Evolutionary conservation across 73 alveolate genomes (phyloP).

Genomic region (Strombidium stylifer): DNA sequence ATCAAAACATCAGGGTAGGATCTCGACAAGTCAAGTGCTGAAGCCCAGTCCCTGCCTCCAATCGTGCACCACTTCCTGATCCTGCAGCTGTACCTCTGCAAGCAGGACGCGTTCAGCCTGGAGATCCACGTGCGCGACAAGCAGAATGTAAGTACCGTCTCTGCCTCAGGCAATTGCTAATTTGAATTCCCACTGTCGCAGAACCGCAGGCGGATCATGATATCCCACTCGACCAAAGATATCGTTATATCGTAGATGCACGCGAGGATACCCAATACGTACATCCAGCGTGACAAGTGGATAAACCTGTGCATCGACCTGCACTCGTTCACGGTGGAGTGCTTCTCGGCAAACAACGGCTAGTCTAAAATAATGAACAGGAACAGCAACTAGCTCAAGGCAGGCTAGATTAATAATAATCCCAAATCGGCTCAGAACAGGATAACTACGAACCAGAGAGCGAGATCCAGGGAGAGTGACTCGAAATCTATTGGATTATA

Average conservation of each 20-base stretch:
- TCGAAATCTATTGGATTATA: too few relatives aligned
- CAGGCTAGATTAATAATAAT: neutral
- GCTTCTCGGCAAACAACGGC: slow-evolving; percentile 3
- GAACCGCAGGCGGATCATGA: slow-evolving; percentile 38
- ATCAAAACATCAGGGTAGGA: neutral
- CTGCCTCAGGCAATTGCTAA: neutral
- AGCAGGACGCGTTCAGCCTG: slow-evolving; percentile 13
- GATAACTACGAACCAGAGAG: too few relatives aligned
- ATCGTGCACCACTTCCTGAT: slow-evolving; percentile 32
- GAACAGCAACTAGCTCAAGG: neutral
- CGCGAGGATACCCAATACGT: slow-evolving; percentile 35
- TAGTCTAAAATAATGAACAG: neutral
- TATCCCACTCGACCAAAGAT: slow-evolving; percentile 43
- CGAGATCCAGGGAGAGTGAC: too few relatives aligned
- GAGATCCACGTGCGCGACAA: slow-evolving; percentile 22
- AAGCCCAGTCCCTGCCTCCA: too few relatives aligned
- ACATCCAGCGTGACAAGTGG: slow-evolving; percentile 28
- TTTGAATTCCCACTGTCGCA: too few relatives aligned
- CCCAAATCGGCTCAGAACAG: too few relatives aligned
- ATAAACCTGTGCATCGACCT: slow-evolving; percentile 45
- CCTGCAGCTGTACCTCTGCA: slow-evolving; percentile 9
- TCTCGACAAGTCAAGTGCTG: neutral
- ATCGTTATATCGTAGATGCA: slow-evolving; percentile 27
- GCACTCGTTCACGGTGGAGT: slow-evolving; percentile 18
- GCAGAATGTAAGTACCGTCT: slow-evolving; percentile 10